Evolutionary conservation across 768 basidiomycete genomes (phyloP), one percentile per base, ranked within the genome.

Genomic region (Coprinellus micaceus): DNA sequence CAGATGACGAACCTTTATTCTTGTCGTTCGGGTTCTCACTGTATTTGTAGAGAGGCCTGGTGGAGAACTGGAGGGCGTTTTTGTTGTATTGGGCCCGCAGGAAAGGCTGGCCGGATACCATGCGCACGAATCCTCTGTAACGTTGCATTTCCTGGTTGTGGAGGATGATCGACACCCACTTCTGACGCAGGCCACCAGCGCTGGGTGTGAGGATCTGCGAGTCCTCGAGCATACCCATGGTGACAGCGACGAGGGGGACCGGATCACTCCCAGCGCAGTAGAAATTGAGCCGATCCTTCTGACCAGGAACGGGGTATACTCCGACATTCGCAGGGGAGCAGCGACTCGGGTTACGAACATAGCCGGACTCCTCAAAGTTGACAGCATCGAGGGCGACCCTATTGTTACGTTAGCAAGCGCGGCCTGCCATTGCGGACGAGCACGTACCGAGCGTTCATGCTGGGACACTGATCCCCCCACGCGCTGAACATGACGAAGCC

Each of bases 81-180:
- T 24, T 19, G 7, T n/a, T n/a, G 1, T 55, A 29, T 9, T 59
- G 45, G 12, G 47, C 53, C 24, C 36, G 47, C 0, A 59, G 37
- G 3, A 17, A 17, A 4, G 12, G 1, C 6, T 33, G 28, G 2
- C 29, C 47, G 22, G 44, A 59, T 4, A 37, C 43, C 53, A 54
- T 54, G 40, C 53, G 40, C 11, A 55, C 19, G 40, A 54, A 59
- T 1, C 25, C 53, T 4, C 15, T 21, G 13, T 51, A 30, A 0
- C 54, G 53, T 46, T 55, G 40, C 30, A 37, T 48, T 50, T 58
- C 53, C 29, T 58, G 58, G 9, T 52, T 39, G 26, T 54, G 58
- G 2, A 54, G n/a, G 4, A 48, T 54, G 30, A 37, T 47, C 4
- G 15, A 17, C 13, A 58, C 3, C 5, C 15, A 40, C 25, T 58